Conservation (phyloP, 352 stramenopile species). For the Achlya hypogyna region DNA sequence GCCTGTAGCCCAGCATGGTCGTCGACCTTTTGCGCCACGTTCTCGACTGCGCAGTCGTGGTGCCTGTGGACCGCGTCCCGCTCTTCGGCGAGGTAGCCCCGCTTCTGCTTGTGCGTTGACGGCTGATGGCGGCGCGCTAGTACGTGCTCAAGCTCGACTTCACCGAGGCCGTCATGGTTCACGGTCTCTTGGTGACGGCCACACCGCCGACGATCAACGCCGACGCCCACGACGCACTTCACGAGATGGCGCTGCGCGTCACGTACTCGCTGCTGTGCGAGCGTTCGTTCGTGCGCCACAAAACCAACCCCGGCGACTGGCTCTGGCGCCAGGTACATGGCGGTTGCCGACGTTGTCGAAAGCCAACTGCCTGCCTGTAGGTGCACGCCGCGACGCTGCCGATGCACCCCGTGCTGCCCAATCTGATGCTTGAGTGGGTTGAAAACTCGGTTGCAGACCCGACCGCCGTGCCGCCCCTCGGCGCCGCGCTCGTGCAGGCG, state of each 20-base stretch:
- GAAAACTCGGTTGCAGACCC: slow-evolving; percentile 16
- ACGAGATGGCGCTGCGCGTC: slow-evolving; percentile 8
- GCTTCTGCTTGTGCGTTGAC: neutral
- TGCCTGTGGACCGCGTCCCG: slow-evolving; percentile 1
- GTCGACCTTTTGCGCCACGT: slow-evolving; percentile 7
- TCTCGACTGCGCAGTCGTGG: slow-evolving; percentile 1
- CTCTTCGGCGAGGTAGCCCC: slow-evolving; percentile 12
- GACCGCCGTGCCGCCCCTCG: neutral
- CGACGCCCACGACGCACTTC: neutral
- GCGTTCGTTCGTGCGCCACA: slow-evolving; percentile 18
- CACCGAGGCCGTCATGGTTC: slow-evolving; percentile 10
- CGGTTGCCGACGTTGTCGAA: neutral
- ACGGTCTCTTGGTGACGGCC: neutral
- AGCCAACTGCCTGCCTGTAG: neutral
- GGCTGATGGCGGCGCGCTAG: neutral
- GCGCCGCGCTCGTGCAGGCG: neutral
- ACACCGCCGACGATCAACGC: neutral
- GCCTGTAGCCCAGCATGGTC: slow-evolving; percentile 14
- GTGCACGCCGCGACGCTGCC: slow-evolving; percentile 7
- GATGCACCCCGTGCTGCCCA: slow-evolving; percentile 16
- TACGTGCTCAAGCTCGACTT: slow-evolving; percentile 18
- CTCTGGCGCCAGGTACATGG: neutral
- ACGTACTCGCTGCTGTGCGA: slow-evolving; percentile 18
- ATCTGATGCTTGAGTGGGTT: slow-evolving; percentile 9
- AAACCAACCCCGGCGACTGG: slow-evolving; percentile 20